These are phyloP conservation scores for Saturnispora hagleri DNA, from an alignment of 805 yeast genomes.

Conservation along the genomic window DNA sequence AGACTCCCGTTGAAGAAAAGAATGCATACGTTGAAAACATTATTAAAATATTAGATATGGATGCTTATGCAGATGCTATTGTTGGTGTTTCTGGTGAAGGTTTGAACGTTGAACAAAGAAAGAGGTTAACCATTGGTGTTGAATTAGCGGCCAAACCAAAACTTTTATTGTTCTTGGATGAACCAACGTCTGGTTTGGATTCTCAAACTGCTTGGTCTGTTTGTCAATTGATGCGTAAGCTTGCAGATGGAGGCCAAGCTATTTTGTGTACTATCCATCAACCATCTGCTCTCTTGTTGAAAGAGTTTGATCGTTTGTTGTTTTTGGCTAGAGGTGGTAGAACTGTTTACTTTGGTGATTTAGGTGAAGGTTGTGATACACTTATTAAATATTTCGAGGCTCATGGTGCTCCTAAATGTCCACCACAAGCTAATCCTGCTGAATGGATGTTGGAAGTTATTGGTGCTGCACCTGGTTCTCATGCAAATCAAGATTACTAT, in stretches of 20 bases:
- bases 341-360: conserved; percentile 68
- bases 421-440: conserved; percentile 66
- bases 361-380: conserved; percentile 46
- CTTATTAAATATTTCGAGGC: conserved; percentile 59
- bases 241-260: conserved; percentile 46
- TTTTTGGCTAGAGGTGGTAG: conserved; percentile 64
- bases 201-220: conserved; percentile 55
- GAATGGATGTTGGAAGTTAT: conserved; percentile 89
- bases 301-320: conserved; percentile 69
- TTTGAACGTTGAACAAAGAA: conserved; percentile 46
- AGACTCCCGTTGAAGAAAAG: conserved; percentile 35
- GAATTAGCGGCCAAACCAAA: conserved; percentile 49
- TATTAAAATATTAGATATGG: conserved; percentile 43
- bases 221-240: conserved; percentile 42
- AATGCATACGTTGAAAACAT: conserved; percentile 43
- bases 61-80: conserved; percentile 46
- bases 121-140: conserved; percentile 47
- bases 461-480: conserved; percentile 77
- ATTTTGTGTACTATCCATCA: conserved; percentile 71
- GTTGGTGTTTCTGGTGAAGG: conserved; percentile 43
- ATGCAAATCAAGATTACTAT: conserved; percentile 60
- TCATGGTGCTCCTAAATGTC: conserved; percentile 59
- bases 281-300: conserved; percentile 71
- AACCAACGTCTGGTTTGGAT: conserved; percentile 53
- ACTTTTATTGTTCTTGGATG: conserved; percentile 46